Conservation (phyloP, 1,284 basidiomycete species). For the Heterobasidion parviporum region DNA sequence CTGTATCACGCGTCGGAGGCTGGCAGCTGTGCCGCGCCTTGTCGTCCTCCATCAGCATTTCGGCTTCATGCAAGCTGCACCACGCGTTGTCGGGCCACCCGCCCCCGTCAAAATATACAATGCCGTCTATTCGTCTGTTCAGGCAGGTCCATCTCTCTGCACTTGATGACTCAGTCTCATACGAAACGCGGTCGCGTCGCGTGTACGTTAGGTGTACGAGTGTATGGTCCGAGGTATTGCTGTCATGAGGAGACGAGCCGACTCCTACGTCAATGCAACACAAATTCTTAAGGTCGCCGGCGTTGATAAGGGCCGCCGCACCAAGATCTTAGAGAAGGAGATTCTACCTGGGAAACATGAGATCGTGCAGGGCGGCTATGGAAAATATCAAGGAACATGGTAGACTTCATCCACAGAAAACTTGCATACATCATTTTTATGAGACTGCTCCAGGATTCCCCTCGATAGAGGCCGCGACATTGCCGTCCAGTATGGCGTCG, state of each 20-base stretch:
- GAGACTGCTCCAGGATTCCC: slow-evolving; percentile 64
- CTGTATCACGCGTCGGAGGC: not conserved
- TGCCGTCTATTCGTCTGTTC: slow-evolving; percentile 81
- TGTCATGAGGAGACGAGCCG: slow-evolving; percentile 92
- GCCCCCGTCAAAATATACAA: slow-evolving; percentile 76
- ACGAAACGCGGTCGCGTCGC: slow-evolving; percentile 31
- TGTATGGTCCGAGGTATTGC: slow-evolving; percentile 97
- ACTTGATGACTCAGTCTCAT: not conserved
- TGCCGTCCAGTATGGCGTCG: slow-evolving; percentile 85
- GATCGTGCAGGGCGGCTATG: slow-evolving; percentile 98
- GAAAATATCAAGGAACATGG: slow-evolving; percentile 99
- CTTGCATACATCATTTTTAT: slow-evolving; percentile 5
- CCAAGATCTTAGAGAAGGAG: slow-evolving; percentile 98
- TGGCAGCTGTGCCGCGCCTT: slow-evolving; percentile 1
- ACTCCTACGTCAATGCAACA: slow-evolving; percentile 96
- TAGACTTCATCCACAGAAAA: slow-evolving; percentile 25
- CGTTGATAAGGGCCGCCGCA: slow-evolving; percentile 92
- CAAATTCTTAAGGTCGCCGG: slow-evolving; percentile 99
- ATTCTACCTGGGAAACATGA: slow-evolving; percentile 94
- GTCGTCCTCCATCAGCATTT: slow-evolving; percentile 7
- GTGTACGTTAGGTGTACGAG: slow-evolving; percentile 69
- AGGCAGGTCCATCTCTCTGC: slow-evolving; percentile 37
- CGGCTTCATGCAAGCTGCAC: slow-evolving; percentile 13
- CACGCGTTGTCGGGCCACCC: slow-evolving; percentile 33
- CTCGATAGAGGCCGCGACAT: slow-evolving; percentile 86